phyloP scores from a whole-genome alignment of 2,329 filamentous ascomycete species.

The Xylariaceae sp. region DNA sequence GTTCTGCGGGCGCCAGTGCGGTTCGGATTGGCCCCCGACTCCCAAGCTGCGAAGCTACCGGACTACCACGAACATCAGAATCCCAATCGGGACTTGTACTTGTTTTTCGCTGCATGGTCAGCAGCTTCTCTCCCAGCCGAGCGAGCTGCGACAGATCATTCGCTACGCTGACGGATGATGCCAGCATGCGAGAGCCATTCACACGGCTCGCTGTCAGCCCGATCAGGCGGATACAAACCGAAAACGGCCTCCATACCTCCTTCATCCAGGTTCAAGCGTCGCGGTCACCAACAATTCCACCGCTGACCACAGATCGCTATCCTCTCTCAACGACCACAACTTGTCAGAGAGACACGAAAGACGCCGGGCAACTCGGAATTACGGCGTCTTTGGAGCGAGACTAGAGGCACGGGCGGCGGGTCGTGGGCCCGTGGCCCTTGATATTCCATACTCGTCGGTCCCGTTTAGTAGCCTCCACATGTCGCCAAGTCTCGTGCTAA shows the following conservation, averaged over 20 bases:
- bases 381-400: no score
- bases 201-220: slow-evolving; percentile 4
- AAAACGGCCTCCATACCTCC: slow-evolving; percentile 2
- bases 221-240: slow-evolving; percentile 2
- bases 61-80: neutral
- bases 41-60: slow-evolving; percentile 8
- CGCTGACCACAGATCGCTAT: neutral
- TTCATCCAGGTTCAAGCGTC: neutral
- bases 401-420: no score
- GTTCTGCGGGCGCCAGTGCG: slow-evolving; percentile 2
- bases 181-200: neutral
- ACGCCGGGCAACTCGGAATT: no score
- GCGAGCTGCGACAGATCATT: slow-evolving; percentile 9
- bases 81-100: slow-evolving; percentile 12
- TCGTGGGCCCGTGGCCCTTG: no score
- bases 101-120: slow-evolving; percentile 17
- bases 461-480: slow-evolving; percentile 1
- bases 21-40: slow-evolving; percentile 16
- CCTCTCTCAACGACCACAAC: no score
- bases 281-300: neutral
- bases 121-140: slow-evolving; percentile 2
- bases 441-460: no score
- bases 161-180: slow-evolving; percentile 11
- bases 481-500: slow-evolving; percentile 10
- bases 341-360: neutral